These are phyloP conservation scores for Pachysandra terminalis DNA, from an alignment of 164 flowering plant species.

Conservation along the genomic window DNA sequence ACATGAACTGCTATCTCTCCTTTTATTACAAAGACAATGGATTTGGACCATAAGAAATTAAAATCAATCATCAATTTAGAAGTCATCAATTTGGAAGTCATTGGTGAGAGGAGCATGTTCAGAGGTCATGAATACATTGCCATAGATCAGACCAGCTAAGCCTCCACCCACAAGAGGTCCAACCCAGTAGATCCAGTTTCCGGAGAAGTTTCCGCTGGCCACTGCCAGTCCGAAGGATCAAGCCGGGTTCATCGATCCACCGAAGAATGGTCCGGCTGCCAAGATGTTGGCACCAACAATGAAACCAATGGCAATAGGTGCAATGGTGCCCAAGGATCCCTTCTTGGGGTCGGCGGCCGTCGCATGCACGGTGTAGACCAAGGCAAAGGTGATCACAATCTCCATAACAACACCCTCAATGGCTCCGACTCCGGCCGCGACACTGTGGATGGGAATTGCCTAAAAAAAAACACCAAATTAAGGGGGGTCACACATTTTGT, in stretches of 20 bases:
- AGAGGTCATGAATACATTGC: slow-evolving; percentile 40
- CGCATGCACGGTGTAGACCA: slow-evolving; percentile 87
- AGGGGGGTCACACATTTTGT: no score
- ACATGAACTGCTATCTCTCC: slow-evolving; percentile 10
- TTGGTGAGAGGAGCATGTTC: slow-evolving; percentile 34
- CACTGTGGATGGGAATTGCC: slow-evolving; percentile 62
- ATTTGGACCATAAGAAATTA: neutral
- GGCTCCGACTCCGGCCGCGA: slow-evolving; percentile 69
- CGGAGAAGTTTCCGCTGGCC: slow-evolving; percentile 62
- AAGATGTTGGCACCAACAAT: no score
- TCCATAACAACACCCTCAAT: slow-evolving; percentile 74
- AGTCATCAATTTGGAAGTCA: slow-evolving; percentile 27
- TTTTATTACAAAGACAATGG: slow-evolving; percentile 17
- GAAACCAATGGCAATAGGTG: no score
- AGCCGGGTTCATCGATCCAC: no score
- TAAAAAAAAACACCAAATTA: slow-evolving; percentile 20
- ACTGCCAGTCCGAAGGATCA: slow-evolving; percentile 90
- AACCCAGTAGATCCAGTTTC: no score
- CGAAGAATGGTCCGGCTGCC: no score
- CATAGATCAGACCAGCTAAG: no score
- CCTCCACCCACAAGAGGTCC: no score
- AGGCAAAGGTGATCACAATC: slow-evolving; percentile 73
- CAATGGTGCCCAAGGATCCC: no score
- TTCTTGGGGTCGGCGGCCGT: no score
- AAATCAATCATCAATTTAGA: no score